Evolutionary conservation across 257 asterid genomes (phyloP), one percentile per base, ranked within the genome.

Genomic region (Thymus mandschuricus): DNA sequence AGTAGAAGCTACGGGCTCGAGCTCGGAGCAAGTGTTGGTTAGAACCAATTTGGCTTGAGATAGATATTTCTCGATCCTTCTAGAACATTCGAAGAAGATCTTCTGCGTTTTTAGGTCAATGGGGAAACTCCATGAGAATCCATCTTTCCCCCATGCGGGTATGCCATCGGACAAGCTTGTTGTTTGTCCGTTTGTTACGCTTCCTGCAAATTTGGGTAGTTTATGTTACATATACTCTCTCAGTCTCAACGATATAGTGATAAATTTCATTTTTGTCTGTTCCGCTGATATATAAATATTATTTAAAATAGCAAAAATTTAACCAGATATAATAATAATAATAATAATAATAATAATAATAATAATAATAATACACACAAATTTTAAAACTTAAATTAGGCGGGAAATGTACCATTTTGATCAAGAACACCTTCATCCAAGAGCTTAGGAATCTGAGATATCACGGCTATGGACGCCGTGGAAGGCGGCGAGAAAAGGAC

Each of bases 1-100:
- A 50, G 71, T 52, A 55, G 81, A 82, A 56, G 87, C 77, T 73
- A 74, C 68, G 38, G 80, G 35, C 68, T 85, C 85, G 6, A 80
- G 78, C 34, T 80, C 84, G 13, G 68, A 68, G 49, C 48, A 72
- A 6, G 84, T 75, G 75, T 75, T 75, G 61, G 68, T 27, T 1
- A 80, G 57, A 3, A 67, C 1, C 73, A 57, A 45, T 29, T 71
- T 75, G 15, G 64, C 64, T 8, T 70, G 60, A 1, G 29, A 10
- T 10, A 7, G 3, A n/a, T 8, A 0, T 28, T 68, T 38, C 13
- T 41, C n/a, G 41, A 51, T 5, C 4, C 45, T 54, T 63, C 2
- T 5, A 11, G 68, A 58, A 3, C 59, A 45, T n/a, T 75, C 73
- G 45, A 79, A 79, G 65, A 75, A 63, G 48, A 55, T 45, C 62